Percentiles rank a stretch among this genome's conserved stretches.
These are phyloP conservation scores for Carpinus viminea DNA, from an alignment of 306 rosid genomes.

Conservation along the genomic window DNA sequence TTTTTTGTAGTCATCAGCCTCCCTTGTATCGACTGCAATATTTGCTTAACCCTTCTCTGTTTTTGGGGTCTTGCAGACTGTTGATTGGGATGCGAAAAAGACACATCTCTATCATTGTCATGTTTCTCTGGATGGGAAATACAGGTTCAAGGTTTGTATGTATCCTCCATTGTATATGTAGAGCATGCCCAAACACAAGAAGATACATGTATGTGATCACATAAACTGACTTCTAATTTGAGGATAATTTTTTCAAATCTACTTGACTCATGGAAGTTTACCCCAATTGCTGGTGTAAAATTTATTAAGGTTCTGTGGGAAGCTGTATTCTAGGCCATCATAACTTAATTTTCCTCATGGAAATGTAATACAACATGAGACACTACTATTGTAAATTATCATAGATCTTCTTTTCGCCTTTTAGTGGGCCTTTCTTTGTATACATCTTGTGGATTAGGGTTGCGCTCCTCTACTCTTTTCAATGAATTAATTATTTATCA, in stretches of 20 bases:
- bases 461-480: too few species aligned
- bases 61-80: conserved; percentile 43
- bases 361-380: neutral
- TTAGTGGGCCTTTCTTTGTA: too few species aligned
- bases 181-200: neutral
- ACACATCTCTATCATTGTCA: conserved; percentile 58
- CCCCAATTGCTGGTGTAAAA: neutral
- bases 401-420: too few species aligned
- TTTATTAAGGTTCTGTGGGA: neutral
- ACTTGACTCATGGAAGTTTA: neutral
- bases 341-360: neutral
- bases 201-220: neutral
- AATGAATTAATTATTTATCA: too few species aligned
- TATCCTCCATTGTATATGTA: neutral
- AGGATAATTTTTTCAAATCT: neutral
- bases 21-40: neutral
- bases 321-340: neutral
- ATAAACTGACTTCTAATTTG: neutral
- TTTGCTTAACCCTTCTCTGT: neutral
- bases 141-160: conserved; percentile 64
- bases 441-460: too few species aligned
- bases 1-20: neutral
- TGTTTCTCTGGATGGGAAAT: conserved; percentile 52
- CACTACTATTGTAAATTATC: neutral
- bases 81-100: conserved; percentile 62